These are phyloP conservation scores for barley (Hordeum vulgare) DNA, from an alignment of 176 grass and related monocot species.

Conservation along the genomic window MorexV3_pseudomolecules_assembly NC_058520.1:149282422-149282921, in stretches of 20 bases:
- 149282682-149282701: slow-evolving; percentile 94
- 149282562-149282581: too few species aligned
- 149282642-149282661: slow-evolving; percentile 13
- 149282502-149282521: too few species aligned
- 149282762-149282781: slow-evolving; percentile 98
- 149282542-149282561: too few species aligned
- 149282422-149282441: too few species aligned
- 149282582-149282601: neutral
- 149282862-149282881: neutral
- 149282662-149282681: slow-evolving; percentile 71
- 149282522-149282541: too few species aligned
- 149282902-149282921: too few species aligned
- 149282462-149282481: too few species aligned
- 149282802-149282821: neutral
- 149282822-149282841: neutral
- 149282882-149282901: too few species aligned
- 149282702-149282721: slow-evolving; percentile 97
- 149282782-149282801: slow-evolving; percentile 64
- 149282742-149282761: slow-evolving; percentile 94
- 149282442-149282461: too few species aligned
- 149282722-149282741: slow-evolving; percentile 96
- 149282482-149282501: too few species aligned
- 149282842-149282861: too few species aligned
- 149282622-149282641: neutral
- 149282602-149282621: neutral